Evolutionary conservation across 805 yeast genomes (phyloP), one percentile per base, ranked within the genome.

Genomic region (Yamadazyma olivae): DNA sequence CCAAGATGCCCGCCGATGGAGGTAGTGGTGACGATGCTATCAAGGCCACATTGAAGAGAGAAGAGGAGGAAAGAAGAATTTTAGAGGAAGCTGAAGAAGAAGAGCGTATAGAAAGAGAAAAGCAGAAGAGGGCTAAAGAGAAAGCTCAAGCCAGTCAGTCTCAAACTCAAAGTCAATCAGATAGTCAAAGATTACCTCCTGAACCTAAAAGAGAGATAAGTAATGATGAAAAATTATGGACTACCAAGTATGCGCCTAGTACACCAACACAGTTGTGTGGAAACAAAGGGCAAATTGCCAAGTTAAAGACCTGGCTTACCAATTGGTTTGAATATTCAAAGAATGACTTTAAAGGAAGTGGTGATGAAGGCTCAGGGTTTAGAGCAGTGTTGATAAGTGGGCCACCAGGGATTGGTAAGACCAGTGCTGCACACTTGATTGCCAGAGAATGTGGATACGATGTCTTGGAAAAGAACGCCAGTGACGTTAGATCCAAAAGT

Each of bases 171-270:
- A 32, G n/a, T 8, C 30, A 15, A 14, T 30, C 27, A 24, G 31
- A 35, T 14, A 30, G 44, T 1, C 34, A 41, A 22, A 34, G 46
- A 25, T 37, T 40, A 31, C 40, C 53, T 17, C 43, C 44, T 6
- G 50, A 45, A 35, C 23, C 47, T 18, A 57, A 59, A 1, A 45
- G 67, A 16, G 66, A 59, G 27, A 65, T 70, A 22, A 57, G 74
- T 2, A 74, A 74, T 43, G 67, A 70, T 33, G 86, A 81, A 36
- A 82, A 81, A 49, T 64, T 93, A 39, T 93, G 99, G 99, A 93
- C 99, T 0, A 83, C 78, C 3, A 88, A 80, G 56, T 87, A 93
- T 59, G 98, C 98, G 0, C 99, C 99, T 7, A 74, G 77, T 1
- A 70, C 70, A 24, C 41, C 83, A 30, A 66, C 68, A 26, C 96